Evolutionary conservation across 2,329 filamentous ascomycete genomes (phyloP), one percentile per base, ranked within the genome.

Genomic region (Nectriaceae sp.): DNA sequence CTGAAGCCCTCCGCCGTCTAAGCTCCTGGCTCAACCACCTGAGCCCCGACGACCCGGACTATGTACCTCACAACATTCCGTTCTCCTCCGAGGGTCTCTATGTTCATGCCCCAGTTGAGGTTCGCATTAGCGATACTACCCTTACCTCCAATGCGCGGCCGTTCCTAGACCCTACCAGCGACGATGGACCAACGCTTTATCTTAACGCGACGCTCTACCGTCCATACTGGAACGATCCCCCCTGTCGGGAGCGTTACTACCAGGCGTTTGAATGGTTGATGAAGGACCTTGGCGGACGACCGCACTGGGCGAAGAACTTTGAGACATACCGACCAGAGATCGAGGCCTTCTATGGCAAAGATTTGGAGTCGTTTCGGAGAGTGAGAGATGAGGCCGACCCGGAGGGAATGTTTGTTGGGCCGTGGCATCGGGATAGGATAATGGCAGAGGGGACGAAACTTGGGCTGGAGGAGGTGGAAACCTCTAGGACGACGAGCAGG

Each of bases 271-370:
- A 96, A 69, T 93, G 87, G 77, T 75, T 96, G 39, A 96, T 96
- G 91, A 85, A 83, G 50, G 88, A 95, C 38, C 75, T 95, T 59
- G 89, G 87, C 44, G 91, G 87, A 8, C 82, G 82, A 39, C 91
- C 91, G 16, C 91, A 96, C 70, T 96, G 91, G 89, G 91, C 91
- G 6, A 96, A 96, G 78, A 96, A 96, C 67, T 96, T 95, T 68
- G 74, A 77, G 40, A 77, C 79, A 8, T 76, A 80, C 4, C 77
- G 80, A 11, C 62, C 73, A 0, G 83, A 89, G 22, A 77, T 96
- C 37, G 78, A 82, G 49, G 66, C 69, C 2, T 83, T 89, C 67
- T 95, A 94, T 65, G 86, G 86, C 35, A 68, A 76, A n/a, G 74
- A 85, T 40, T 74, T 95, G 49, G 70, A 76, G 16, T 71, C 80